Evolutionary conservation across 768 basidiomycete species (phyloP).

Genomic region (Albatrellus ellisii): DNA sequence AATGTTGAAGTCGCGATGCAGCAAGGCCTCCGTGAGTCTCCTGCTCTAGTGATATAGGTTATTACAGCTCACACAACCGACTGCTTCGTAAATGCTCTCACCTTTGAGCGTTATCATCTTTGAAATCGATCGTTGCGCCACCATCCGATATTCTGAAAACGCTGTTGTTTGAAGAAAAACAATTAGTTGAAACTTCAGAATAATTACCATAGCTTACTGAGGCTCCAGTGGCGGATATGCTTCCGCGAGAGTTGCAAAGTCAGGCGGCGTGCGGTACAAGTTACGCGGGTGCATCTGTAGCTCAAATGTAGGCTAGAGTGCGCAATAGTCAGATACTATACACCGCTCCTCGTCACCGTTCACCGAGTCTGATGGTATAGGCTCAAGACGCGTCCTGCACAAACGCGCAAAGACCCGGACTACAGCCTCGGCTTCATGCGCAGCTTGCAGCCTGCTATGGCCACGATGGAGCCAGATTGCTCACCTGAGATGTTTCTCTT

Average conservation of each 20-base stretch:
- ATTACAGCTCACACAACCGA: neutral
- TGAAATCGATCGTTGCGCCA: conserved; percentile 53
- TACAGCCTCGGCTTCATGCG: too few relatives aligned
- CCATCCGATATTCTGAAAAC: conserved; percentile 15
- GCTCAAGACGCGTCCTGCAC: too few relatives aligned
- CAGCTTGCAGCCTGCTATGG: too few relatives aligned
- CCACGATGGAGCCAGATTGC: too few relatives aligned
- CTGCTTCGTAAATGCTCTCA: conserved; percentile 16
- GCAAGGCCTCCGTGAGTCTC: conserved; percentile 65
- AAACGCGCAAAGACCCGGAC: too few relatives aligned
- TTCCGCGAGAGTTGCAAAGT: conserved; percentile 47
- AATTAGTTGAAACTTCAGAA: too few relatives aligned
- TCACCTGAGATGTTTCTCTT: too few relatives aligned
- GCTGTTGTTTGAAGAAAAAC: conserved; percentile 9
- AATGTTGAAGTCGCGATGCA: conserved; percentile 62
- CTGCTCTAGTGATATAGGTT: conserved; percentile 25
- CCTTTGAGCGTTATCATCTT: conserved; percentile 60
- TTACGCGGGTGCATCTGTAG: conserved; percentile 38
- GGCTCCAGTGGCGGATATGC: conserved; percentile 41
- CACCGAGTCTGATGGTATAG: too few relatives aligned
- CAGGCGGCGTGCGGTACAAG: conserved; percentile 31
- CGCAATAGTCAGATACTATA: too few relatives aligned
- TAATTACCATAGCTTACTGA: conserved; percentile 28
- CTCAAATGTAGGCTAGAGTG: too few relatives aligned
- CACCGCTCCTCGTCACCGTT: too few relatives aligned